Percentiles rank a stretch among this genome's conserved stretches.
These are phyloP conservation scores for Apiospora phragmitis DNA, from an alignment of 2,329 filamentous ascomycete species.

Conservation along the genomic window DNA sequence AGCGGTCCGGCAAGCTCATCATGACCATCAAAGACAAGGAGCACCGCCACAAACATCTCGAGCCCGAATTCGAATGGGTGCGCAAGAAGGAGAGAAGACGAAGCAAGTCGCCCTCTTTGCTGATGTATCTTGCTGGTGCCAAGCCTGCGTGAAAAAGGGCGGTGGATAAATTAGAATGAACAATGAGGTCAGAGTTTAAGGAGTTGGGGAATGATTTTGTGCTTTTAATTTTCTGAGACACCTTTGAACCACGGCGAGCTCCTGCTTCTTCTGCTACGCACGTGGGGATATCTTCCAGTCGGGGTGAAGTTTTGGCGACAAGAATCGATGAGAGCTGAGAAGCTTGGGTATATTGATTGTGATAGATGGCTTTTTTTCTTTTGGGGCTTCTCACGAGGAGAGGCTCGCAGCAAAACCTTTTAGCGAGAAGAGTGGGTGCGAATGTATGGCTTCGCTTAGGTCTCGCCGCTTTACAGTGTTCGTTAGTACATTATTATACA, in stretches of 20 bases:
- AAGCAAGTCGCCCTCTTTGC: slow-evolving; percentile 56
- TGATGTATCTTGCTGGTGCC: slow-evolving; percentile 59
- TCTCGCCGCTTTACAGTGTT: neutral
- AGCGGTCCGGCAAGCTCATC: slow-evolving; percentile 44
- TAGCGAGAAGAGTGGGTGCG: neutral
- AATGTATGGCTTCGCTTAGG: neutral
- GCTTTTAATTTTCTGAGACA: neutral
- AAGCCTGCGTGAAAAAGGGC: slow-evolving; percentile 36
- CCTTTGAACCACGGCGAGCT: neutral
- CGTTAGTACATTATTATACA: slow-evolving; percentile 22
- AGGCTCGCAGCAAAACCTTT: slow-evolving; percentile 6
- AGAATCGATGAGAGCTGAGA: neutral
- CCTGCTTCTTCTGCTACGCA: slow-evolving; percentile 11
- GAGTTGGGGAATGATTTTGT: neutral
- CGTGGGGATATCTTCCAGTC: slow-evolving; percentile 16
- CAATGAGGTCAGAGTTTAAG: neutral
- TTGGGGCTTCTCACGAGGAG: neutral
- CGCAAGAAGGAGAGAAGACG: slow-evolving; percentile 58
- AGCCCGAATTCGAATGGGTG: slow-evolving; percentile 56
- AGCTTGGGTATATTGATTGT: neutral
- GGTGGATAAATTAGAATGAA: neutral
- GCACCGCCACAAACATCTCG: slow-evolving; percentile 29
- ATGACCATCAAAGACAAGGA: slow-evolving; percentile 48
- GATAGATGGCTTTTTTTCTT: neutral
- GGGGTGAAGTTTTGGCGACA: neutral